Conservation (phyloP, 805 yeast species). For the Candida endomychidarum region DNA sequence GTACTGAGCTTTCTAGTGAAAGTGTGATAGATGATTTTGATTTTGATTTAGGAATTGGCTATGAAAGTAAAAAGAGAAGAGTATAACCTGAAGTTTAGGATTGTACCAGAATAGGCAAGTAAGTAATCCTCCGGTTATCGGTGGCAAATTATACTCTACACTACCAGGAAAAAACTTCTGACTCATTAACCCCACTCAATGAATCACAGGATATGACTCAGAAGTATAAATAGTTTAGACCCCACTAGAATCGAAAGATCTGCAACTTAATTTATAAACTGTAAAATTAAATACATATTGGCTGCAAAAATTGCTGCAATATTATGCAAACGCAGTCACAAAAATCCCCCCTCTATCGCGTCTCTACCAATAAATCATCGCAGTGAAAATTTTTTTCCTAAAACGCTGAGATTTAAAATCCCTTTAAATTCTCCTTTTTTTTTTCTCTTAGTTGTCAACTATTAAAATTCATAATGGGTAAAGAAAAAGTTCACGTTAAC, state of each 20-base stretch:
- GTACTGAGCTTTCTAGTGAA: neutral
- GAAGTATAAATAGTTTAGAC: too few relatives aligned
- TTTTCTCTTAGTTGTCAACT: conserved; percentile 2
- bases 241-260: too few relatives aligned
- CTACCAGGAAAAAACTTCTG: too few relatives aligned
- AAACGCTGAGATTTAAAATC: conserved; percentile 5
- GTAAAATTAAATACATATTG: too few relatives aligned
- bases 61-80: conserved; percentile 10
- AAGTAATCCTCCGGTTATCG: too few relatives aligned
- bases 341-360: conserved; percentile 1
- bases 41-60: conserved; percentile 14
- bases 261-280: neutral
- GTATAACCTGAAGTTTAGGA: too few relatives aligned
- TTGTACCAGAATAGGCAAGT: too few relatives aligned
- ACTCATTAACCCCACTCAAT: too few relatives aligned
- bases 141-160: too few relatives aligned
- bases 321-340: conserved; percentile 5
- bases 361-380: conserved; percentile 4
- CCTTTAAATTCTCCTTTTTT: conserved; percentile 7
- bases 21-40: conserved; percentile 13
- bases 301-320: conserved; percentile 2
- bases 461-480: conserved; percentile 56
- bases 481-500: conserved; percentile 97
- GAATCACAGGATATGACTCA: too few relatives aligned
- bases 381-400: conserved; percentile 6